These are phyloP conservation scores for Nicotiana benthamiana DNA, from an alignment of 257 asterid genomes.

Conservation along the genomic window DNA sequence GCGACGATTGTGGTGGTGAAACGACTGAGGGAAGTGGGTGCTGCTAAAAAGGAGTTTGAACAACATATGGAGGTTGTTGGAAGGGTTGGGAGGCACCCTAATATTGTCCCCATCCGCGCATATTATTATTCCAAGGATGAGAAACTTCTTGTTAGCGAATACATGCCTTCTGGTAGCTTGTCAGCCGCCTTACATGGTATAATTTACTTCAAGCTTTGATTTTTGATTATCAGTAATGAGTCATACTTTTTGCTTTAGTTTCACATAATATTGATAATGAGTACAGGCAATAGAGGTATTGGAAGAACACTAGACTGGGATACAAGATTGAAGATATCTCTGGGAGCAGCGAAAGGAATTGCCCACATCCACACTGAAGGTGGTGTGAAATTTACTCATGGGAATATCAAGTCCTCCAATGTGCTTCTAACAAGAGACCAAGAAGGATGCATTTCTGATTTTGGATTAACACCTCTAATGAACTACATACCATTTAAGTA, in stretches of 20 bases:
- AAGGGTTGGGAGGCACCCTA: constrained; percentile 42
- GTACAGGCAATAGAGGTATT: constrained; percentile 45
- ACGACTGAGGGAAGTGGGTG: constrained; percentile 64
- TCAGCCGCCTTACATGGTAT: constrained; percentile 80
- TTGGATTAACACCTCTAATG: constrained; percentile 58
- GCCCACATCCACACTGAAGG: constrained; percentile 71
- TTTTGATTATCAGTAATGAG: neutral
- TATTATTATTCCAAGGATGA: constrained; percentile 90
- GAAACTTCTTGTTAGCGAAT: constrained; percentile 82
- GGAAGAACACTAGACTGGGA: constrained; percentile 74
- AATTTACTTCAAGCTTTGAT: neutral
- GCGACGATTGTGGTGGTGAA: constrained; percentile 72
- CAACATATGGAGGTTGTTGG: constrained; percentile 74
- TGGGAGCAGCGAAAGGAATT: constrained; percentile 70
- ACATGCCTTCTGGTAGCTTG: constrained; percentile 74
- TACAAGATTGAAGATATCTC: constrained; percentile 60
- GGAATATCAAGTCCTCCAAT: constrained; percentile 83
- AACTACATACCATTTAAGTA: constrained; percentile 40
- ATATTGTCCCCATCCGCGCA: constrained; percentile 64
- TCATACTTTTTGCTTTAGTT: neutral
- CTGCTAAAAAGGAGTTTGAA: constrained; percentile 76
- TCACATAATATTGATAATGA: neutral
- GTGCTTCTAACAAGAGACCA: constrained; percentile 49
- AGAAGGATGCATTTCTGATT: constrained; percentile 61
- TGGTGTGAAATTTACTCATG: constrained; percentile 51